Conservation (phyloP, 192 early-diverging fungal genomes). For the Funneliformis mosseae region DNA sequence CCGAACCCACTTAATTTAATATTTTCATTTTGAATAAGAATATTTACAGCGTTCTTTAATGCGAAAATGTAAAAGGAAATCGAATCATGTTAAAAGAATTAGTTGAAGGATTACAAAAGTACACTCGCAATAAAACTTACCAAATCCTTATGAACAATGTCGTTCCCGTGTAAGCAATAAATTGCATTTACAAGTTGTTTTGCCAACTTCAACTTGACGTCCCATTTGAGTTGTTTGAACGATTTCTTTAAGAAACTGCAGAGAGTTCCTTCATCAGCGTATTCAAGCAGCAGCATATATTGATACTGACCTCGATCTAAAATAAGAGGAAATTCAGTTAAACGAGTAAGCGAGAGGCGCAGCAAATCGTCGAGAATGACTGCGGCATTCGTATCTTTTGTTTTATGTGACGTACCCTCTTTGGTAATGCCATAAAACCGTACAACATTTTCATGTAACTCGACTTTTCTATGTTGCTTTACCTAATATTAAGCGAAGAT, state of each 20-base stretch:
- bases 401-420: not conserved
- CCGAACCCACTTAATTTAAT: constrained; percentile 8
- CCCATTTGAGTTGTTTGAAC: not conserved
- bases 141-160: constrained; percentile 12
- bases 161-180: not conserved
- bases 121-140: not conserved
- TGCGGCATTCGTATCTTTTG: too few relatives aligned
- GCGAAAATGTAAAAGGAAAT: too few relatives aligned
- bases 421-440: constrained; percentile 12
- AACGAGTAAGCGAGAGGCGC: not conserved
- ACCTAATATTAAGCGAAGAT: not conserved
- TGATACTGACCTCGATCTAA: not conserved
- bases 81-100: not conserved
- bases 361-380: too few relatives aligned
- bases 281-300: not conserved
- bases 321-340: not conserved
- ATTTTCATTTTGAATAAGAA: not conserved
- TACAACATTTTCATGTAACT: not conserved
- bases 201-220: not conserved
- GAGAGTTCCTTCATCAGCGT: constrained; percentile 3
- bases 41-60: not conserved
- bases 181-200: not conserved
- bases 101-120: not conserved
- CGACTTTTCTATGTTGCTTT: not conserved
- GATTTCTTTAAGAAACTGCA: not conserved